Percentiles rank a stretch among this genome's conserved stretches.
phyloP scores from a whole-genome alignment of 805 yeast species.

The Wickerhamomyces rabaulensis region DNA sequence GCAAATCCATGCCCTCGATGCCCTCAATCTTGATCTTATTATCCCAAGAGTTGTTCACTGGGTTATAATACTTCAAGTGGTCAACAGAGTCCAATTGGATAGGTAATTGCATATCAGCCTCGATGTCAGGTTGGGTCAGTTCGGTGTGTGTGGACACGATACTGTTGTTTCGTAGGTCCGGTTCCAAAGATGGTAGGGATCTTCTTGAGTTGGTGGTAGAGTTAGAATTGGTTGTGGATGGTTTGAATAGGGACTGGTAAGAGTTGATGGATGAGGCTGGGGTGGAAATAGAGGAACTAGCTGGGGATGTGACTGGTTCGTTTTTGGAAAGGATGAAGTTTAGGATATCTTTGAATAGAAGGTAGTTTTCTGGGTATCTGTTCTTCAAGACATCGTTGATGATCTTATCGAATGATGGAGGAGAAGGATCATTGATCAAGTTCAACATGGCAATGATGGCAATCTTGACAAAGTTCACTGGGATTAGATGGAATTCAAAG shows the following conservation, averaged over 20 bases:
- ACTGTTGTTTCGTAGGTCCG: neutral
- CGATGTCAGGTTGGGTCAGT: neutral
- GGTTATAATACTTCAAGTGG: neutral
- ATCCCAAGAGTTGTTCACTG: neutral
- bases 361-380: slow-evolving; percentile 24
- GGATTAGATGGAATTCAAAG: slow-evolving; percentile 25
- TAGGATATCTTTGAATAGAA: slow-evolving; percentile 16
- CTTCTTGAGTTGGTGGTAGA: neutral
- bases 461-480: slow-evolving; percentile 22
- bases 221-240: neutral
- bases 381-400: slow-evolving; percentile 12
- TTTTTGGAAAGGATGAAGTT: slow-evolving; percentile 3
- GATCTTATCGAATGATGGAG: neutral
- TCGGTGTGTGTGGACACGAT: neutral
- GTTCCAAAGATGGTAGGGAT: neutral
- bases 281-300: neutral
- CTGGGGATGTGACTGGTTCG: neutral
- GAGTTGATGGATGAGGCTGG: neutral
- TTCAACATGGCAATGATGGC: slow-evolving; percentile 18
- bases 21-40: neutral
- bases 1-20: neutral
- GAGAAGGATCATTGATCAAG: slow-evolving; percentile 7
- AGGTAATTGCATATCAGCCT: neutral
- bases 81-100: neutral
- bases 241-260: neutral